These are phyloP conservation scores for Lenwebbia sp. DNA, from an alignment of 345 rosid species.

Conservation along the genomic window DNA sequence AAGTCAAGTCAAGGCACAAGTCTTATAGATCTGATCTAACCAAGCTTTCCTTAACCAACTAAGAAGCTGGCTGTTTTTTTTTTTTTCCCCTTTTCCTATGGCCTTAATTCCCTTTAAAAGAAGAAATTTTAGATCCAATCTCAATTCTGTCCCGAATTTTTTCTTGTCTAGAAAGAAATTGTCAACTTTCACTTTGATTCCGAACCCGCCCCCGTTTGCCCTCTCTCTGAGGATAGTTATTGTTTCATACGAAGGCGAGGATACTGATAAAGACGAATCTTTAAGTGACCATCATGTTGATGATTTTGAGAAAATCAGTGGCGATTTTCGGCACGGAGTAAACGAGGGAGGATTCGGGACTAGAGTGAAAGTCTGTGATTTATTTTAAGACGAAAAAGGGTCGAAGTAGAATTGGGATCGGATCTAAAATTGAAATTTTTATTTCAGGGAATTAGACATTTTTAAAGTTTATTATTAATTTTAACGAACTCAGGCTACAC, in stretches of 20 bases:
- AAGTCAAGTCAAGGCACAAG: background rate
- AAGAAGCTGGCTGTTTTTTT: background rate
- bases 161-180: rapidly evolving
- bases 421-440: background rate
- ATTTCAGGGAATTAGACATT: background rate
- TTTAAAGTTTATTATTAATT: background rate
- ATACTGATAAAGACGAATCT: rapidly evolving
- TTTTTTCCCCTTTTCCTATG: background rate
- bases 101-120: background rate
- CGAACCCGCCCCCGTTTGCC: rapidly evolving
- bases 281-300: rapidly evolving
- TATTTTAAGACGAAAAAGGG: background rate
- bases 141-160: rapidly evolving
- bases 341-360: background rate
- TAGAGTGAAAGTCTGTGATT: background rate
- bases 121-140: background rate
- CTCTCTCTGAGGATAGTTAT: rapidly evolving
- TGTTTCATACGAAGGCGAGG: background rate
- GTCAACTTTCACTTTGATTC: background rate
- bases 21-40: background rate
- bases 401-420: background rate
- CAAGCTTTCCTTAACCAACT: background rate
- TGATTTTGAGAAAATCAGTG: rapidly evolving
- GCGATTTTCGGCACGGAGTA: background rate
- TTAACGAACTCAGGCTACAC: background rate